phyloP scores from a whole-genome alignment of 305 asterid species.

The Solanum aculeatissimum region DNA sequence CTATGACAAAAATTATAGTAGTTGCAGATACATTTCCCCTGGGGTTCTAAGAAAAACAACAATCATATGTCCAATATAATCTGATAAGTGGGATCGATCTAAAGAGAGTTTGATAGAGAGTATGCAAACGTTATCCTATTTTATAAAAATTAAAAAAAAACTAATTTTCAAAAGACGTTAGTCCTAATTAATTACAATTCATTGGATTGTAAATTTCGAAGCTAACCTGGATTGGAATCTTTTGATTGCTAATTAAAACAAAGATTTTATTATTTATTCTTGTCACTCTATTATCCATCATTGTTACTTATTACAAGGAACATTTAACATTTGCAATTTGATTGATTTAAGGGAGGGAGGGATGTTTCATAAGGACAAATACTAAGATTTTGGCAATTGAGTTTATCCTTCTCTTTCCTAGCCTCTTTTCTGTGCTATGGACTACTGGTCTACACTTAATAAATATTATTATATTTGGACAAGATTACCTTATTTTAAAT shows the following conservation, averaged over 20 bases:
- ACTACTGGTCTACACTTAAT: background rate
- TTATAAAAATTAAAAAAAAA: background rate
- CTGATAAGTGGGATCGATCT: background rate
- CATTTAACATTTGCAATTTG: background rate
- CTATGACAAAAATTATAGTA: too few species aligned
- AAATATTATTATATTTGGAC: background rate
- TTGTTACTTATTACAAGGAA: background rate
- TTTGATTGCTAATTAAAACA: background rate
- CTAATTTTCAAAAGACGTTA: rapidly evolving
- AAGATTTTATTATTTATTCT: background rate
- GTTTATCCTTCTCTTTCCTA: background rate
- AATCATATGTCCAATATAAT: background rate
- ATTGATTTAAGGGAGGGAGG: background rate
- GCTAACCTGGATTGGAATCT: background rate
- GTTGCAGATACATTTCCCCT: background rate
- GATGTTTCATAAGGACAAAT: background rate
- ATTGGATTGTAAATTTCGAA: background rate
- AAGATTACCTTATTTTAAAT: background rate
- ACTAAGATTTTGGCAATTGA: background rate
- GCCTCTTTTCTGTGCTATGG: background rate
- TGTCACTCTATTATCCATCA: background rate
- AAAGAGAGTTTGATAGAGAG: rapidly evolving
- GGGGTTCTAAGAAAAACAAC: rapidly evolving
- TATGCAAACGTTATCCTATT: background rate
- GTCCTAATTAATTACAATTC: background rate